A percentile compares a stretch with the other conserved stretches of the same genome.
Evolutionary conservation across 148 eudicot genomes (phyloP).

Genomic region (Drosera capensis): DNA sequence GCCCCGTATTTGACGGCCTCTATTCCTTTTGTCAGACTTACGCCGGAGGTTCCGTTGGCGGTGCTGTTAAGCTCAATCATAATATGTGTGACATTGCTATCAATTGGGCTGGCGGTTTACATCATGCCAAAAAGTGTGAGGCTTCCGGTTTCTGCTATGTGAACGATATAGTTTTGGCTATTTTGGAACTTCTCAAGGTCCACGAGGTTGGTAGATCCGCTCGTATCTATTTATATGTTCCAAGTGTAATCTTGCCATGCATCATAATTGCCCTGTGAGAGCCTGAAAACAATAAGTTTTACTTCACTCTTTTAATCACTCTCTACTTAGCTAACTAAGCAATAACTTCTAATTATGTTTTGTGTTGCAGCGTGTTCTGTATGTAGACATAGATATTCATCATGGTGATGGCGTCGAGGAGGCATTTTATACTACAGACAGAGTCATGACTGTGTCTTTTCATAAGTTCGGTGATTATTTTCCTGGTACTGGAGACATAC

Average conservation of each 20-base stretch:
- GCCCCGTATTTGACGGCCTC: conserved; percentile 57
- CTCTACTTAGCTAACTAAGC: no score
- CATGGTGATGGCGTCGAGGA: conserved; percentile 68
- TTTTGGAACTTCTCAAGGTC: conserved; percentile 50
- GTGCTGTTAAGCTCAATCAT: conserved; percentile 50
- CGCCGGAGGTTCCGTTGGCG: conserved; percentile 60
- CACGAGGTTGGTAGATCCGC: conserved; percentile 31
- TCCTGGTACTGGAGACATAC: conserved; percentile 55
- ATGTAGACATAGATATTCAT: conserved; percentile 63
- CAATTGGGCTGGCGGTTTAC: conserved; percentile 65
- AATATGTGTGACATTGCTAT: conserved; percentile 41
- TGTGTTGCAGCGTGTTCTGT: conserved; percentile 44
- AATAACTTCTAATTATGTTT: conserved; percentile 5
- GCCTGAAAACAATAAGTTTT: no score
- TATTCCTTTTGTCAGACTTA: conserved; percentile 55
- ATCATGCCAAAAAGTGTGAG: conserved; percentile 62
- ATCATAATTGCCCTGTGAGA: no score
- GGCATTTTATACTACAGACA: conserved; percentile 62
- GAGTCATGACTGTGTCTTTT: conserved; percentile 65
- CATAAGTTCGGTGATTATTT: conserved; percentile 65
- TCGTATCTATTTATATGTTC: background rate
- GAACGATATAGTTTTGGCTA: conserved; percentile 49
- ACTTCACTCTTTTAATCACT: no score
- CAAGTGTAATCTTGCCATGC: no score
- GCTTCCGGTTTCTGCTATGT: conserved; percentile 66